Evolutionary conservation across 768 basidiomycete genomes (phyloP), one percentile per base, ranked within the genome.

Genomic region (Trichaptum fuscoviolaceum): DNA sequence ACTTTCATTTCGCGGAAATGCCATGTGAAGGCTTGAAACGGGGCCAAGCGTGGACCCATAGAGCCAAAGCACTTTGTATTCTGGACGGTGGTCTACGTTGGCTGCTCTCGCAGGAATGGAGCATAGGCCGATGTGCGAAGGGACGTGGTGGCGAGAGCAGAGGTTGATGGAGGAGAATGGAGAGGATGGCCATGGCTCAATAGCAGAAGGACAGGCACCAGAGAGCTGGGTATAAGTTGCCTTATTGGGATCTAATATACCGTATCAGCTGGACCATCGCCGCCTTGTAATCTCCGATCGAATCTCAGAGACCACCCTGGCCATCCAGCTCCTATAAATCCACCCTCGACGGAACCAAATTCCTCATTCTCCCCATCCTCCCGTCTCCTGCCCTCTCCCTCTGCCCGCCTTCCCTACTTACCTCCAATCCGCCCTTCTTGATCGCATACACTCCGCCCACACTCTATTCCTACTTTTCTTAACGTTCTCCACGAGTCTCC

Each of bases 131-230:
- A 62, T 64, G 26, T 35, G 59, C 59, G 58, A 42, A 62, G 66
- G 66, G 35, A 35, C 30, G 63, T 67, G 58, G 42, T 65, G 35
- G 58, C 58, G 57, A 67, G 26, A 57, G 20, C n/a, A 7, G 35
- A 67, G 35, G 62, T 42, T 35, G 65, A 34, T 26, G 65, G 58
- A 64, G 66, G 59, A 67, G 57, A 57, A 36, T 60, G 36, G 62
- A 36, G 64, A 52, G 69, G 35, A 34, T 34, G 64, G 9, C 68
- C 67, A n/a, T 23, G 67, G 59, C 65, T 42, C 67, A 65, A 66
- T 64, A 61, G 63, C 60, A 23, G 52, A 57, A 67, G 68, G 69
- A 67, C 65, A 64, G 64, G 68, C 65, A 63, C 66, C 66, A 66
- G 65, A 34, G 59, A 67, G 60, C 27, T 58, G 59, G 65, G 65